These are phyloP conservation scores for Phaeophleospora eucalypticola DNA, from an alignment of 2,329 filamentous ascomycete genomes.

Conservation along the genomic window DNA sequence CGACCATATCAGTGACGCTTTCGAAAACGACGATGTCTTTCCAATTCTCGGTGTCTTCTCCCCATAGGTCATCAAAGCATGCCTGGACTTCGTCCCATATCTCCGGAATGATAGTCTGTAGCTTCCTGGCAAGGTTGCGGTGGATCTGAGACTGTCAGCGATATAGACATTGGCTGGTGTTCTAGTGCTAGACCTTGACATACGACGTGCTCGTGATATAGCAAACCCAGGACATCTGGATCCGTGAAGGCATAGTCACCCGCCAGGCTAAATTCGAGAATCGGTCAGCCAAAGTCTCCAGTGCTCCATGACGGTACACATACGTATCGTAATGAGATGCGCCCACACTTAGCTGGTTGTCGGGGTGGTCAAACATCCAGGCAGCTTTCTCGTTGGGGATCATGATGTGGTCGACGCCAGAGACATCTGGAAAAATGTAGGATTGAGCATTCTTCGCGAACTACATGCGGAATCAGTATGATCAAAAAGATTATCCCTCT, in stretches of 20 bases:
- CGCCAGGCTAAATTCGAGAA: conserved; percentile 22
- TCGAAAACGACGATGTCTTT: conserved; percentile 34
- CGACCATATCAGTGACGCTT: conserved; percentile 36
- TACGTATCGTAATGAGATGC: conserved; percentile 36
- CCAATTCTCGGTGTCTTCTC: conserved; percentile 36
- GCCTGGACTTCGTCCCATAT: conserved; percentile 37
- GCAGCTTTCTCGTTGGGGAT: conserved; percentile 19
- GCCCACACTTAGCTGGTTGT: conserved; percentile 35
- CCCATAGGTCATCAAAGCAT: conserved; percentile 35
- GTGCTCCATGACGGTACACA: too few relatives aligned
- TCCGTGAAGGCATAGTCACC: conserved; percentile 39
- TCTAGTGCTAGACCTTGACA: neutral
- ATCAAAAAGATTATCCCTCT: neutral
- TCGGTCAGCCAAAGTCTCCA: too few relatives aligned
- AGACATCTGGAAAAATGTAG: conserved; percentile 23
- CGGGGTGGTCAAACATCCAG: conserved; percentile 44
- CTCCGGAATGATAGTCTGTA: conserved; percentile 36
- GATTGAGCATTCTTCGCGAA: conserved; percentile 20
- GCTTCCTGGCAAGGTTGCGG: conserved; percentile 38
- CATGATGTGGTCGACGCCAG: conserved; percentile 19
- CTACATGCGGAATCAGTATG: neutral
- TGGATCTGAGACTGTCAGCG: conserved; percentile 23
- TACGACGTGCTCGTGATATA: conserved; percentile 40
- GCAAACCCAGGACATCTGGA: conserved; percentile 33
- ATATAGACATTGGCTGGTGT: neutral